These are phyloP conservation scores for Cordyceps fumosorosea DNA, from an alignment of 2,329 filamentous ascomycete genomes.

Conservation along the genomic window DNA sequence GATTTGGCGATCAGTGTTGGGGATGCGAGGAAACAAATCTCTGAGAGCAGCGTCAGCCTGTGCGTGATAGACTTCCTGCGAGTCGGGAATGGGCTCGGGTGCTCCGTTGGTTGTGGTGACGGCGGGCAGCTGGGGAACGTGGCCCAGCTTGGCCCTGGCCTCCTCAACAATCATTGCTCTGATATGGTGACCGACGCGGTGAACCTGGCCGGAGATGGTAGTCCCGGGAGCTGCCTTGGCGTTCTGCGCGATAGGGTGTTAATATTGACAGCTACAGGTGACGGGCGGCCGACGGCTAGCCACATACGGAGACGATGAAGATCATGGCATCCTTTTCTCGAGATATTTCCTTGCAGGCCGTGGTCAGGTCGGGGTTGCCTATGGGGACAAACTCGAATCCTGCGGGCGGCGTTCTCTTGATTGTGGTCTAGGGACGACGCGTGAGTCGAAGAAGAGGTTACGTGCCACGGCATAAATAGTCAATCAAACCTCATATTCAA, in stretches of 20 bases:
- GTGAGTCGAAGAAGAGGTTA: constrained; percentile 12
- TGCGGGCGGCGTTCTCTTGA: constrained; percentile 45
- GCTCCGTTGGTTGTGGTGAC: constrained; percentile 22
- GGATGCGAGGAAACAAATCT: constrained; percentile 60
- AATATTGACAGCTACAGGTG: constrained; percentile 12
- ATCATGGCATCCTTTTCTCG: constrained; percentile 56
- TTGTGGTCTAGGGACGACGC: constrained; percentile 41
- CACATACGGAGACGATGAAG: constrained; percentile 50
- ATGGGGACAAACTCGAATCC: constrained; percentile 58
- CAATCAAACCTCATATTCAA: constrained; percentile 50
- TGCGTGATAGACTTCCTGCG: constrained; percentile 52
- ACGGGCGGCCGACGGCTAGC: constrained; percentile 18
- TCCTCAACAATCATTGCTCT: constrained; percentile 52
- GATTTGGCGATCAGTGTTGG: constrained; percentile 55
- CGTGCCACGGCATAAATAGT: constrained; percentile 1
- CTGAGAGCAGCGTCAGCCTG: constrained; percentile 57
- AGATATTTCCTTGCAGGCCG: constrained; percentile 57
- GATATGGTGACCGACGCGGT: constrained; percentile 56
- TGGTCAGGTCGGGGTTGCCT: constrained; percentile 55
- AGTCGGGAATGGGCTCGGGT: constrained; percentile 54
- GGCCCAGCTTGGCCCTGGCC: constrained; percentile 32
- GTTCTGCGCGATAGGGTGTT: constrained; percentile 19
- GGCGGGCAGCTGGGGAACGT: constrained; percentile 19
- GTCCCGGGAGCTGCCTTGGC: constrained; percentile 27
- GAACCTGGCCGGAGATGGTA: constrained; percentile 44